Base-by-base conservation (phyloP, 805 yeast genomes). In the Saccharomycopsis schoenii region DNA sequence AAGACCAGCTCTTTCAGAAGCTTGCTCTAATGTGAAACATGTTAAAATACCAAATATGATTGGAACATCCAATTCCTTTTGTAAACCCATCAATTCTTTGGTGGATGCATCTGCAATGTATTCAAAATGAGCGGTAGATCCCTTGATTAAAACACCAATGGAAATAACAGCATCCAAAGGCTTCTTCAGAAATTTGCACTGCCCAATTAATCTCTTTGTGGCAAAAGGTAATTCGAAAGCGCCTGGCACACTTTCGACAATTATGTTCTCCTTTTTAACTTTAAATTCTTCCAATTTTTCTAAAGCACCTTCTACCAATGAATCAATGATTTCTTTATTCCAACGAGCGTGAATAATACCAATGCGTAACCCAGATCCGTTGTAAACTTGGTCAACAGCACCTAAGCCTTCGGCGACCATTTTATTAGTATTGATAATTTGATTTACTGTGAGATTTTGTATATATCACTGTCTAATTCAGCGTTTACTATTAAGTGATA, bases 91-190 rank as follows among this genome's bases (percentile, higher is more conserved):
- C 67, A 94, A 77, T 59, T 88, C 93, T 65, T 85, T 83, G 10
- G 97, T 84, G 19, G 87, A 89, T 2, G 97, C 76, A 62, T 94
- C 98, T 71, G 97, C 88, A 68, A 94, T 94, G 76, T 93, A 94
- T 75, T 94, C 99, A 71, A 94, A 94, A 76, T 94, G 99, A 97
- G 91, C 91, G 42, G 98, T 94, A 43, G 92, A 84, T 60, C 99
- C 99, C 76, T 94, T 94, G 75, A 94, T 93, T 69, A 94, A 79
- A 43, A 88, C 92, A 61, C 99, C 99, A 67, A 94, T 90, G 60
- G 98, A 92, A 62, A 94, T 89, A 43, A 93, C 82, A 4, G 93
- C 97, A 72, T 94, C 97, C 61, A 87, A 75, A 29, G 82, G 80
- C 59, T 75, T 69, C 57, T 78, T 80, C 60, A 72, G 66, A 42